These are phyloP conservation scores for Talaromyces proteolyticus DNA, from an alignment of 495 filamentous ascomycete genomes.

Conservation along the genomic window DNA sequence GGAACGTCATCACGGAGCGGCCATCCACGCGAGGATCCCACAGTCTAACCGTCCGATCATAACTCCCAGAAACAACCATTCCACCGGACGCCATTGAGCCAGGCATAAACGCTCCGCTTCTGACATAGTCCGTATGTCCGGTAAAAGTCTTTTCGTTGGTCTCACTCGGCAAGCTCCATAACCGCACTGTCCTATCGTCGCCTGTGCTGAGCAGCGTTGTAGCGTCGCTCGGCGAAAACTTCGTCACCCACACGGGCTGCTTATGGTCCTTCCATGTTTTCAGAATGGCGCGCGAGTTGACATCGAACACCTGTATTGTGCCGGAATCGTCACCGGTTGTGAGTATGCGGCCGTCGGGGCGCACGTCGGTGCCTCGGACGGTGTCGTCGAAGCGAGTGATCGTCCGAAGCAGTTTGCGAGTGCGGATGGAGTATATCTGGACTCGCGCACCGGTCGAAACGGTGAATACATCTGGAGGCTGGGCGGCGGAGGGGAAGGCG, in stretches of 20 bases:
- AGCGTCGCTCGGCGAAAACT: conserved; percentile 80
- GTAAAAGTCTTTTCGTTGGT: conserved; percentile 66
- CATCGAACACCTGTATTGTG: conserved; percentile 89
- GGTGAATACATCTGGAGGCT: conserved; percentile 71
- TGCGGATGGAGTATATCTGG: conserved; percentile 87
- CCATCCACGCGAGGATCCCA: conserved; percentile 81
- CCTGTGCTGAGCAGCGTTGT: conserved; percentile 78
- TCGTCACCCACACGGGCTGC: conserved; percentile 87
- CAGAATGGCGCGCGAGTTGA: conserved; percentile 79
- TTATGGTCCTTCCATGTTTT: conserved; percentile 96
- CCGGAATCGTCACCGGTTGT: conserved; percentile 89
- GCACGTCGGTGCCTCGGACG: conserved; percentile 78
- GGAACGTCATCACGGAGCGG: conserved; percentile 79
- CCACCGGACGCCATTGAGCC: conserved; percentile 61
- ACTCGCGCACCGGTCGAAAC: conserved; percentile 87
- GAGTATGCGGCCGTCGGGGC: conserved; percentile 81
- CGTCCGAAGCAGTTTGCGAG: conserved; percentile 81
- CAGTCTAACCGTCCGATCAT: conserved; percentile 86
- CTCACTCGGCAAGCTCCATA: conserved; percentile 90
- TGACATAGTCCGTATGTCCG: conserved; percentile 92
- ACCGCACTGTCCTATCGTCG: conserved; percentile 85
- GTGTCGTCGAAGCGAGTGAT: conserved; percentile 89
- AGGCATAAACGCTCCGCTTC: conserved; percentile 79
- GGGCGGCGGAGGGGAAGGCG: conserved; percentile 40
- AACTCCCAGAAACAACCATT: conserved; percentile 79